Base-by-base conservation (phyloP, 192 early-diverging fungal genomes). In the Lobosporangium transversale region DNA sequence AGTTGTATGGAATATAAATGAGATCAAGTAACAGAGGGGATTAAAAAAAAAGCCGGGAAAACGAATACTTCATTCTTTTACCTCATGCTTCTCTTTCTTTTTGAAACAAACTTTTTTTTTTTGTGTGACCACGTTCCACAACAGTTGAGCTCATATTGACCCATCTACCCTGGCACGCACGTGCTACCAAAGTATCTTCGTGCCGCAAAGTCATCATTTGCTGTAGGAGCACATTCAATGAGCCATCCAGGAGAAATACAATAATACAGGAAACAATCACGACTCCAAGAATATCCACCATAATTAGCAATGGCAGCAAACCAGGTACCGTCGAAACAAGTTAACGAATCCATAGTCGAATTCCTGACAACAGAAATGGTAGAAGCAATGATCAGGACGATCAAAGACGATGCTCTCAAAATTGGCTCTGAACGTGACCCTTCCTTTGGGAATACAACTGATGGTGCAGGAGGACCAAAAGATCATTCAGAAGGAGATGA, bases 291-390 rank as follows among this genome's bases (percentile, higher is more conserved):
- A 67, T 21, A 9, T 6, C 5, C 20, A 27, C 12, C 15, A 59
- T 21, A 66, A 10, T 36, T 50, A 65, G 0, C 37, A 3, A 76
- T 76, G 73, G 73, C 73, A 54, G 23, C 71, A 35, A 62, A 33
- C 29, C 73, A 76, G 23, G 3, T 43, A 24, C 47, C 52, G 55
- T 48, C 52, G 12, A 42, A 74, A 27, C 79, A 81, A 14, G 88
- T 93, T 18, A 88, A 86, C 54, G 93, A 94, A 64, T 67, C 86
- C 31, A 84, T 84, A 58, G 79, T 94, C 31, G 91, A 94, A 26
- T 90, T 90, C 37, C 80, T 94, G 29, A 66, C 93, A 20, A 89
- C 89, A 43, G 93, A 94, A 70, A 91, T 91, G 83, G 92, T 92
- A 26, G 85, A 90, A 52, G 70, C 82, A 2, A 88, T 93, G 82